These are phyloP conservation scores for Fragaria vesca DNA, from an alignment of 306 rosid genomes.

Conservation along the genomic window DNA sequence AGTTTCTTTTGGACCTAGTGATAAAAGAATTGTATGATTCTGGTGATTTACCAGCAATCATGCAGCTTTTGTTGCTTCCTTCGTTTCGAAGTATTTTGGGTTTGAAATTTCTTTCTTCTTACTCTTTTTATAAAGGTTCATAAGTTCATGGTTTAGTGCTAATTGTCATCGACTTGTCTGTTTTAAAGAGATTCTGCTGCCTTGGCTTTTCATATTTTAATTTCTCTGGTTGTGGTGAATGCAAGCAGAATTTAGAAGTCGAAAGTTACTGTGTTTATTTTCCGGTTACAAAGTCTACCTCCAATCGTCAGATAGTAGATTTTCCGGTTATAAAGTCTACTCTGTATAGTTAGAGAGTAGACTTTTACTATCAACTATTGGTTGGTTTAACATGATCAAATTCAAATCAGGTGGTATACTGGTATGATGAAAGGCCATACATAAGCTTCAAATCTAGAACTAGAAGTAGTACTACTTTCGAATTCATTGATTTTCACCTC, in stretches of 20 bases:
- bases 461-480: no score
- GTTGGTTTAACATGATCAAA: neutral
- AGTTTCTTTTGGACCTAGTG: neutral
- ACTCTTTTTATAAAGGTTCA: neutral
- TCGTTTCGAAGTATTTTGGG: constrained; percentile 32
- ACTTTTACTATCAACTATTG: neutral
- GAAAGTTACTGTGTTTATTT: no score
- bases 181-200: constrained; percentile 1
- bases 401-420: neutral
- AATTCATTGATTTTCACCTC: neutral
- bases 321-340: no score
- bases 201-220: neutral
- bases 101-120: neutral
- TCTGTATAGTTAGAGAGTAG: neutral
- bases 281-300: no score
- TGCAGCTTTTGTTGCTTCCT: constrained; percentile 34
- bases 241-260: neutral
- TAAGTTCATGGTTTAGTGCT: neutral
- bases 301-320: no score
- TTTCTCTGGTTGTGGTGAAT: neutral
- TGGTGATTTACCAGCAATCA: constrained; percentile 9
- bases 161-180: neutral
- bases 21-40: neutral
- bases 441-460: no score
- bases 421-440: neutral